These are phyloP conservation scores for Penstemon eatonii DNA, from an alignment of 257 asterid genomes.

Conservation along the genomic window DNA sequence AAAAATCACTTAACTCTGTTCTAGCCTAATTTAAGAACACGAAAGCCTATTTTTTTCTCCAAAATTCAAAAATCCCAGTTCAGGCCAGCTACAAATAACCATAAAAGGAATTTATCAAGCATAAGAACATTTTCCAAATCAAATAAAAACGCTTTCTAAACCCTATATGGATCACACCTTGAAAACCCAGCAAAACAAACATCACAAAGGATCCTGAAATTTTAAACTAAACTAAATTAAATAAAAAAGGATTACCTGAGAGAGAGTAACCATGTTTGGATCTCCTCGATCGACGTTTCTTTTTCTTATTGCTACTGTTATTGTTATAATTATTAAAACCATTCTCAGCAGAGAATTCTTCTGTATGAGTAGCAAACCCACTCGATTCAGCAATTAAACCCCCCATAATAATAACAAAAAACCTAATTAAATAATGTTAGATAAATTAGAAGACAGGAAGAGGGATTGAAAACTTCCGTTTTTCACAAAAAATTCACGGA, in stretches of 20 bases:
- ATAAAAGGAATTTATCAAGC: background rate
- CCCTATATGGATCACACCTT: background rate
- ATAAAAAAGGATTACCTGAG: constrained; percentile 31
- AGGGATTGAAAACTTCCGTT: constrained; percentile 30
- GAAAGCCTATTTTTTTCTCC: too few species aligned
- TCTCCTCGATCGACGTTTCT: constrained; percentile 42
- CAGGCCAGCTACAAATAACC: background rate
- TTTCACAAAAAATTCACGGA: constrained; percentile 30
- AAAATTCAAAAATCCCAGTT: background rate
- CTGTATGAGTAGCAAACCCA: constrained; percentile 27
- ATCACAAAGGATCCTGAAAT: background rate
- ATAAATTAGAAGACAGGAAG: background rate
- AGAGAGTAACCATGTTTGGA: constrained; percentile 29
- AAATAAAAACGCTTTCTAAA: constrained; percentile 4
- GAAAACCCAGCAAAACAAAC: background rate
- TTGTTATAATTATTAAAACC: constrained; percentile 22
- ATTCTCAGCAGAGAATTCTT: constrained; percentile 28
- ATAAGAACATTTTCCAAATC: constrained; percentile 2
- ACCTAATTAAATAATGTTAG: background rate
- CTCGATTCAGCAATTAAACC: constrained; percentile 33
- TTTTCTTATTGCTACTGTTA: constrained; percentile 25
- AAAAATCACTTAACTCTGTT: too few species aligned
- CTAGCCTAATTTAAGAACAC: background rate
- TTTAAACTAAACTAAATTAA: background rate
- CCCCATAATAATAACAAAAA: constrained; percentile 36